Evolutionary conservation across 2,329 filamentous ascomycete genomes (phyloP).

Genomic region (Volutella citrinella): DNA sequence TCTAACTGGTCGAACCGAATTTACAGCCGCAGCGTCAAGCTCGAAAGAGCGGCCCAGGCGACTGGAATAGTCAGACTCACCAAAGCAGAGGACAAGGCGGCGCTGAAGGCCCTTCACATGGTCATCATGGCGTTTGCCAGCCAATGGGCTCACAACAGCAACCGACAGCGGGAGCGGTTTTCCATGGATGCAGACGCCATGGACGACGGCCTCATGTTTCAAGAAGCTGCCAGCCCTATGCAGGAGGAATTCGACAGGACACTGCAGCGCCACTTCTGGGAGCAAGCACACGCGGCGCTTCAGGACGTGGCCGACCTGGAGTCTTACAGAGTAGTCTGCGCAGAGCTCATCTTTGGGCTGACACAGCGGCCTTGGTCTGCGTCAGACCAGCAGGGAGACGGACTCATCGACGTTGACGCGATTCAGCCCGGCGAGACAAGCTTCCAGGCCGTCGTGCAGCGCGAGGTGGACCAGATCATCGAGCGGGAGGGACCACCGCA

Average conservation of each 20-base stretch:
- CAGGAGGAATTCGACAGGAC: constrained; percentile 35
- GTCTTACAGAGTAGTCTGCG: constrained; percentile 35
- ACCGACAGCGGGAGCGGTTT: constrained; percentile 23
- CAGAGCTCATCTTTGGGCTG: constrained; percentile 36
- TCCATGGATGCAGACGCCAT: background rate
- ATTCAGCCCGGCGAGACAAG: background rate
- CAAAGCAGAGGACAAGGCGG: constrained; percentile 35
- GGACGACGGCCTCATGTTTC: constrained; percentile 13
- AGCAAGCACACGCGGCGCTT: constrained; percentile 31
- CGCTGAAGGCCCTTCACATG: constrained; percentile 41
- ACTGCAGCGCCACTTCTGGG: constrained; percentile 34
- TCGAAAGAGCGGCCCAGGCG: constrained; percentile 41
- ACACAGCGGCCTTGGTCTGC: constrained; percentile 33
- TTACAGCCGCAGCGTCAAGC: constrained; percentile 42
- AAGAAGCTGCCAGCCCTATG: constrained; percentile 16
- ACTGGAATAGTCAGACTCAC: constrained; percentile 38
- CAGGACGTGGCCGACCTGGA: constrained; percentile 33
- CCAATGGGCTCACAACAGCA: constrained; percentile 43
- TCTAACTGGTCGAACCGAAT: constrained; percentile 45
- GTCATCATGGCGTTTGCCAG: constrained; percentile 50
- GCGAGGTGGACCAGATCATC: background rate
- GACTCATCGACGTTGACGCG: background rate
- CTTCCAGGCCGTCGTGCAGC: background rate
- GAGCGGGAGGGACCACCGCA: constrained; percentile 1
- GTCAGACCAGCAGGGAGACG: constrained; percentile 5